Conservation (phyloP, 257 asterid genomes). For the Capsicum chinense region DNA sequence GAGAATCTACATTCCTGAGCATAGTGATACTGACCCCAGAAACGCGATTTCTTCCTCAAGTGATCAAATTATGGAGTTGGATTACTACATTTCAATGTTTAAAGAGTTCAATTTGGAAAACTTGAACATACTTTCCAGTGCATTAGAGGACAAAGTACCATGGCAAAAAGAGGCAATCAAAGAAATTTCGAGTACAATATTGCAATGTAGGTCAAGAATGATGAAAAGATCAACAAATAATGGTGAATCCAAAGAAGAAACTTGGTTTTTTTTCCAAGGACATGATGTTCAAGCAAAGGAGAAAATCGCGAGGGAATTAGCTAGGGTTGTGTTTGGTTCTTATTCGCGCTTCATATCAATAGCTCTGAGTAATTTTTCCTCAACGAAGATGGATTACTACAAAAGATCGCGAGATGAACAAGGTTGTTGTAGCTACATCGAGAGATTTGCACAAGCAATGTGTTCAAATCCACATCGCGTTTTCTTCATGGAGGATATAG, state of each 20-base stretch:
- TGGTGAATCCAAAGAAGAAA: constrained; percentile 57
- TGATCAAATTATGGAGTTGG: constrained; percentile 56
- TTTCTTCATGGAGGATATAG: constrained; percentile 68
- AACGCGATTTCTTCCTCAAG: constrained; percentile 52
- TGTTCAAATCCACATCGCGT: constrained; percentile 66
- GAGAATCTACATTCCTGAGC: constrained; percentile 34
- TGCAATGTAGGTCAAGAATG: constrained; percentile 83
- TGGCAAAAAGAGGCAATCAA: constrained; percentile 61
- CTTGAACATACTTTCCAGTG: constrained; percentile 59
- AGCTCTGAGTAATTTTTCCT: constrained; percentile 54
- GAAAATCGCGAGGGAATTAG: constrained; percentile 63
- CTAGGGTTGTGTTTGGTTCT: constrained; percentile 74
- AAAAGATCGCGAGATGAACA: constrained; percentile 67
- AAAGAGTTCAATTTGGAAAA: constrained; percentile 61
- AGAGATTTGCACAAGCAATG: constrained; percentile 51
- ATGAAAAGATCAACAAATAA: constrained; percentile 39
- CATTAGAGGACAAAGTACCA: constrained; percentile 68
- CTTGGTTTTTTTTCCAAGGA: constrained; percentile 80
- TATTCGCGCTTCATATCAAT: constrained; percentile 49
- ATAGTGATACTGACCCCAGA: not conserved
- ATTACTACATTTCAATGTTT: constrained; percentile 50
- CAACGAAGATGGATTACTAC: constrained; percentile 58
- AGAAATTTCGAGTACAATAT: constrained; percentile 61
- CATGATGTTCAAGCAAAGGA: constrained; percentile 64
- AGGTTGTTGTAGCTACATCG: constrained; percentile 47